These are phyloP conservation scores for Globisporangium splendens DNA, from an alignment of 352 stramenopile species.

Conservation along the genomic window DNA sequence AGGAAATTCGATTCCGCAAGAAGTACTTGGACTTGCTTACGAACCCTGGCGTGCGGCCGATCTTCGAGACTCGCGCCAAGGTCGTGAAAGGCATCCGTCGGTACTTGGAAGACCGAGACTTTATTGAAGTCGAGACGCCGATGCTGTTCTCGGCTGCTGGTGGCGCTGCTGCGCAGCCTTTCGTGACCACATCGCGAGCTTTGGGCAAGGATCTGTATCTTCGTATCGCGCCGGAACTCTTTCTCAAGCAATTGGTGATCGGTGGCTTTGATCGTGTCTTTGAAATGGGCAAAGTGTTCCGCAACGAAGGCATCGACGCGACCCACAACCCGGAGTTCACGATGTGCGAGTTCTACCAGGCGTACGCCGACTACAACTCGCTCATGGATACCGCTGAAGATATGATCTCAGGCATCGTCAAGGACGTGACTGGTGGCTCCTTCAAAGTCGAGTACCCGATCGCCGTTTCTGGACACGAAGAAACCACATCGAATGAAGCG, in stretches of 20 bases:
- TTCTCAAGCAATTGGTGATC: slow-evolving; percentile 95
- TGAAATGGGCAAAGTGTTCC: slow-evolving; percentile 98
- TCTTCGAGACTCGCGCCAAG: slow-evolving; percentile 94
- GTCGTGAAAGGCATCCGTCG: slow-evolving; percentile 57
- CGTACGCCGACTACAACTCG: slow-evolving; percentile 98
- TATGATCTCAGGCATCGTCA: slow-evolving; percentile 97
- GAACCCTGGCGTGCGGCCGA: slow-evolving; percentile 89
- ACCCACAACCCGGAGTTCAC: slow-evolving; percentile 99
- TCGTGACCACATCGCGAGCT: slow-evolving; percentile 97
- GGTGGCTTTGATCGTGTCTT: slow-evolving; percentile 98
- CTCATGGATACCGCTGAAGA: slow-evolving; percentile 98
- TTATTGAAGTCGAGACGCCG: slow-evolving; percentile 95
- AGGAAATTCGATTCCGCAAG: slow-evolving; percentile 98
- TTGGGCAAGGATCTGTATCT: slow-evolving; percentile 96
- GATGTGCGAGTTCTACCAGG: slow-evolving; percentile 98
- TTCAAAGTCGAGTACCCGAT: slow-evolving; percentile 95
- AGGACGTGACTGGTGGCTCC: slow-evolving; percentile 91
- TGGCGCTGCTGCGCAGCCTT: slow-evolving; percentile 96
- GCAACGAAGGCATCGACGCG: slow-evolving; percentile 97
- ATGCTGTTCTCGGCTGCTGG: slow-evolving; percentile 98
- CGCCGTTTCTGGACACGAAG: slow-evolving; percentile 37
- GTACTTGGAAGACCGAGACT: slow-evolving; percentile 71
- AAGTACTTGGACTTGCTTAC: slow-evolving; percentile 98
- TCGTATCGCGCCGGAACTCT: slow-evolving; percentile 96
- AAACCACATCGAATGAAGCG: slow-evolving; percentile 5